Evolutionary conservation across 2,329 filamentous ascomycete genomes (phyloP), one percentile per base, ranked within the genome.

Genomic region (Grosmannia serpens): DNA sequence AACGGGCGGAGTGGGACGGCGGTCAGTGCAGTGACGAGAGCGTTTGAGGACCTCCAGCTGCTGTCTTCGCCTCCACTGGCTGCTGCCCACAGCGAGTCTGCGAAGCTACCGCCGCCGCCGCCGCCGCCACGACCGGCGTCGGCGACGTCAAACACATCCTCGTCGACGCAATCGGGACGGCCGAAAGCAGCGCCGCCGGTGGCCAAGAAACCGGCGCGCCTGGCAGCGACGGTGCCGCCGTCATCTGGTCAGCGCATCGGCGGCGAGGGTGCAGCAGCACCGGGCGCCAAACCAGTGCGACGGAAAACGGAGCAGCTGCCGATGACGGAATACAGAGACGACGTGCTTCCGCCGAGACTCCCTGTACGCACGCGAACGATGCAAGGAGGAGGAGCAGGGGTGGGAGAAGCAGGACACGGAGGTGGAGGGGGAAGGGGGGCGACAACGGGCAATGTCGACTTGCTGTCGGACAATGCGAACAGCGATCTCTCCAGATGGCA

Each of bases 181-280:
- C 7, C 41, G 7, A 44, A 77, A 62, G 66, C 70, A 11, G 70
- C 78, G n/a, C 82, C 80, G 6, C 79, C 79, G 1, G 74, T 87
- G 55, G 85, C 84, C 26, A 81, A 76, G 67, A 88, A 88, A 65
- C 85, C 85, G 1, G 75, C 79, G 2, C 80, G 83, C 62, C 73
- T 84, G 5, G 64, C 71, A 20, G 70, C 70, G 13, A 64, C 67
- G 17, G 69, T 66, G 15, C 70, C 70, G 8, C 70, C 70, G 8
- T 63, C 58, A 56, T 62, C 61, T 35, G 56, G 24, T 57, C 59
- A 35, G 33, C 33, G 15, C 33, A 35, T 35, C 15, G 54, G 50
- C 62, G 55, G 15, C 58, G 56, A 38, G 22, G 22, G 24, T 22
- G 22, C 44, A 22, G 44, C 10, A 24, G 8, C 46, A 49, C 22